phyloP scores from a whole-genome alignment of 208 protist species.

The Leishmania braziliensis region DNA sequence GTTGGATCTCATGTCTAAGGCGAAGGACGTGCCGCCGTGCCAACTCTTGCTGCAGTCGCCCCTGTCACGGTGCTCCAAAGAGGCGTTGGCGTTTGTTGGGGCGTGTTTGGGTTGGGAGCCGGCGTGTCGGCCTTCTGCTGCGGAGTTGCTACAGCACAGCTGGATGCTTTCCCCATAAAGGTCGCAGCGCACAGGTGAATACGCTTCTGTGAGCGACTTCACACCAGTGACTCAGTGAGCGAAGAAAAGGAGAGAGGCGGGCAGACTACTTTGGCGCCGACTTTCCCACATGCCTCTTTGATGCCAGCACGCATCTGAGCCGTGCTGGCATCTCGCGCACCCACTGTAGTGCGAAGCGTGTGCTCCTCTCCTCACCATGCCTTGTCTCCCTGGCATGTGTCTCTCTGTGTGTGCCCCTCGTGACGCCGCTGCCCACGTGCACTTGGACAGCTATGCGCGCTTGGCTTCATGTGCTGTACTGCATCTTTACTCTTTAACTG shows the following conservation, averaged over 20 bases:
- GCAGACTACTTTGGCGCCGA: not conserved
- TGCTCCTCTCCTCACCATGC: conserved; percentile 1
- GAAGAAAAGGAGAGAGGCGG: not conserved
- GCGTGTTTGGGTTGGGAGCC: conserved; percentile 46
- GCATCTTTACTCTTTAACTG: not conserved
- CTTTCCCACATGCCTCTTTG: not conserved
- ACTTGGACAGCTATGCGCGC: not conserved
- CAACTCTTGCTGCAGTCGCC: conserved; percentile 3
- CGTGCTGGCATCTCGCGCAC: not conserved
- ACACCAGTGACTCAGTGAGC: not conserved
- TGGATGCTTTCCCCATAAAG: conserved; percentile 19
- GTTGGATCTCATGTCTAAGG: conserved; percentile 7
- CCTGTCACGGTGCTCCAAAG: conserved; percentile 12
- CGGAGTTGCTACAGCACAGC: conserved; percentile 32
- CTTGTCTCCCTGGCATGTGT: not conserved
- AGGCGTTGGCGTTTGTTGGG: conserved; percentile 28
- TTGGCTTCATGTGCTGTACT: not conserved
- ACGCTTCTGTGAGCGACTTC: not conserved
- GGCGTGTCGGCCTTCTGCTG: conserved; percentile 27
- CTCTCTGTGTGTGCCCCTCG: not conserved
- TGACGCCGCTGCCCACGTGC: not conserved
- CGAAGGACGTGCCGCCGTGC: not conserved
- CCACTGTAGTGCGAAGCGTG: not conserved
- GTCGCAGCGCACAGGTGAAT: not conserved
- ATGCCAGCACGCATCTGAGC: not conserved